phyloP scores from a whole-genome alignment of 805 yeast species.

The Kazachstania bromeliacearum region DNA sequence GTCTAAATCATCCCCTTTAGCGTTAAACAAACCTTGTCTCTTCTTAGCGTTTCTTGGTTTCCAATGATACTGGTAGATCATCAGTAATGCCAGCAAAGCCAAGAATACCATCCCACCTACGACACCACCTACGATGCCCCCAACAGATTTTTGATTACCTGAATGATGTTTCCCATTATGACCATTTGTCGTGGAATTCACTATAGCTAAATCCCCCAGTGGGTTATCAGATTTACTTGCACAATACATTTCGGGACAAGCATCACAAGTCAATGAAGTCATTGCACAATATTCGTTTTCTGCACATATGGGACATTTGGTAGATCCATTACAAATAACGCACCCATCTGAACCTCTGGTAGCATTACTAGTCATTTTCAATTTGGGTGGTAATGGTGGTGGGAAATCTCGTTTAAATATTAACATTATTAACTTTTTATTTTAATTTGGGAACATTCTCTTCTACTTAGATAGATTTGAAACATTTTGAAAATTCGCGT shows the following conservation, averaged over 20 bases:
- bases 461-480: too few relatives aligned
- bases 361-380: too few relatives aligned
- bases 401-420: too few relatives aligned
- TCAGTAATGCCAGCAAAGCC: conserved; percentile 30
- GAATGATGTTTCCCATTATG: conserved; percentile 2
- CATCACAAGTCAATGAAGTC: conserved; percentile 46
- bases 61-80: conserved; percentile 36
- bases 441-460: too few relatives aligned
- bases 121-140: conserved; percentile 62
- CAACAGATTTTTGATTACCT: conserved; percentile 42
- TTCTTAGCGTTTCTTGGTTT: conserved; percentile 27
- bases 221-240: conserved; percentile 9
- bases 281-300: conserved; percentile 44
- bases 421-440: too few relatives aligned
- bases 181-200: conserved; percentile 1
- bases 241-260: conserved; percentile 51
- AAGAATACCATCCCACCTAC: conserved; percentile 35
- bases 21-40: conserved; percentile 17
- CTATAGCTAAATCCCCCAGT: conserved; percentile 5
- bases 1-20: conserved; percentile 14
- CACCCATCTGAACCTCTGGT: conserved; percentile 29
- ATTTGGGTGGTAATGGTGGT: too few relatives aligned
- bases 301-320: conserved; percentile 47
- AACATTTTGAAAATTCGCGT: too few relatives aligned
- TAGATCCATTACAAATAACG: conserved; percentile 33